Conservation (phyloP, 495 filamentous ascomycete genomes). For the Annulohypoxylon maeteangense region DNA sequence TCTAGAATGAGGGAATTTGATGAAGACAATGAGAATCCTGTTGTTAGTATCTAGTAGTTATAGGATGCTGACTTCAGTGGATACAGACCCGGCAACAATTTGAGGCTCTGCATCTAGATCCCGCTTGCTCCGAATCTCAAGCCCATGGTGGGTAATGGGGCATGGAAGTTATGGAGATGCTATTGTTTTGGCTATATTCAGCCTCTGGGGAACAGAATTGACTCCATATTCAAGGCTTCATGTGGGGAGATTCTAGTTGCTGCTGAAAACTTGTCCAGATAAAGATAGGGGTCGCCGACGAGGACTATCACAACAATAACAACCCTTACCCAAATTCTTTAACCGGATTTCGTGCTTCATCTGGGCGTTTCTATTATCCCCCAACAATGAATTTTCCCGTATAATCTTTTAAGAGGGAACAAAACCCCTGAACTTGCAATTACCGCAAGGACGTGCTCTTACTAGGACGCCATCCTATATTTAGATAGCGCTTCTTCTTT, state of each 20-base stretch:
- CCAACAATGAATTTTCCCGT: slow-evolving; percentile 22
- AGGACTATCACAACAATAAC: slow-evolving; percentile 13
- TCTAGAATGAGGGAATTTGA: slow-evolving; percentile 1
- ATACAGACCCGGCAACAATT: slow-evolving; percentile 26
- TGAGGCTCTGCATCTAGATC: slow-evolving; percentile 37
- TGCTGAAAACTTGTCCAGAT: slow-evolving; percentile 13
- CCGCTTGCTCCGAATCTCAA: slow-evolving; percentile 39
- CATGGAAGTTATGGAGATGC: slow-evolving; percentile 20
- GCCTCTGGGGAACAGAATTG: slow-evolving; percentile 25
- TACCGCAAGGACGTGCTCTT: slow-evolving; percentile 37
- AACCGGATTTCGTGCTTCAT: neutral
- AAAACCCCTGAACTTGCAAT: slow-evolving; percentile 27
- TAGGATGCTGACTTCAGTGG: slow-evolving; percentile 24
- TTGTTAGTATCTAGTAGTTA: slow-evolving; percentile 27
- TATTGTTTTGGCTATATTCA: slow-evolving; percentile 18
- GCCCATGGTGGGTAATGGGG: slow-evolving; percentile 30
- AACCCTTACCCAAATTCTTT: neutral
- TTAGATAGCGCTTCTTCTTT: slow-evolving; percentile 34
- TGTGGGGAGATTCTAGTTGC: slow-evolving; percentile 27
- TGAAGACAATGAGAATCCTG: slow-evolving; percentile 5
- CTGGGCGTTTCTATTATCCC: slow-evolving; percentile 8
- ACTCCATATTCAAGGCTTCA: slow-evolving; percentile 34
- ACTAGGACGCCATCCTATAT: slow-evolving; percentile 35
- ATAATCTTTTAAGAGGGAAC: slow-evolving; percentile 20
- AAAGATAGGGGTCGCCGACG: slow-evolving; percentile 27